Conservation (phyloP, 1,284 basidiomycete species). For the Phylloboletellus chloephorus region DNA sequence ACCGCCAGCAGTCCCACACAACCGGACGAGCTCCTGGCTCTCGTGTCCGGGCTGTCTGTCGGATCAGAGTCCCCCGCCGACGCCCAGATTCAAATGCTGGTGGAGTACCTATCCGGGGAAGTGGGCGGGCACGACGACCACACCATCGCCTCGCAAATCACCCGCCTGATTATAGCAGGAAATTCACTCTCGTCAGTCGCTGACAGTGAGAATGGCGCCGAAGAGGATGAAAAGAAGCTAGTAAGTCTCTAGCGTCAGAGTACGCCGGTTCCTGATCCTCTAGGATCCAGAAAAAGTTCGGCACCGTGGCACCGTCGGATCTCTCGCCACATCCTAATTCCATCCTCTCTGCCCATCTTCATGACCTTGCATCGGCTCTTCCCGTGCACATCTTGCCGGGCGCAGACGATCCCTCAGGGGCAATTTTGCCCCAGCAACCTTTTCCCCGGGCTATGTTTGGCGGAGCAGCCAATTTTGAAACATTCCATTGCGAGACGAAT, state of each 20-base stretch:
- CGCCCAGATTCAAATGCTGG: constrained; percentile 71
- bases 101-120: constrained; percentile 87
- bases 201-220: constrained; percentile 25
- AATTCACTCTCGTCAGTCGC: constrained; percentile 67
- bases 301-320: constrained; percentile 49
- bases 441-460: constrained; percentile 92
- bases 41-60: constrained; percentile 80
- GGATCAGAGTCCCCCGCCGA: constrained; percentile 60
- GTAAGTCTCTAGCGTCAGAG: constrained; percentile 36
- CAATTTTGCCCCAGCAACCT: constrained; percentile 90
- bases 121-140: constrained; percentile 65
- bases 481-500: constrained; percentile 82
- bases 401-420: constrained; percentile 79
- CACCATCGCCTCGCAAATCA: constrained; percentile 63
- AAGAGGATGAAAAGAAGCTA: constrained; percentile 52
- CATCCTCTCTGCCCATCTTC: constrained; percentile 64
- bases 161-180: constrained; percentile 80
- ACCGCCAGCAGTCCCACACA: constrained; percentile 12
- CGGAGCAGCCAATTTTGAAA: constrained; percentile 53
- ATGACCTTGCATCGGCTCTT: constrained; percentile 67
- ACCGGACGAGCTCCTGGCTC: constrained; percentile 70
- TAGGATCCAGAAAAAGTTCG: constrained; percentile 48
- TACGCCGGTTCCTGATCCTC: constrained; percentile 7
- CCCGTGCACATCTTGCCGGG: constrained; percentile 86
- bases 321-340: constrained; percentile 74